Evolutionary conservation across 2,329 filamentous ascomycete genomes (phyloP).

Genomic region (Stemphylium vesicarium): DNA sequence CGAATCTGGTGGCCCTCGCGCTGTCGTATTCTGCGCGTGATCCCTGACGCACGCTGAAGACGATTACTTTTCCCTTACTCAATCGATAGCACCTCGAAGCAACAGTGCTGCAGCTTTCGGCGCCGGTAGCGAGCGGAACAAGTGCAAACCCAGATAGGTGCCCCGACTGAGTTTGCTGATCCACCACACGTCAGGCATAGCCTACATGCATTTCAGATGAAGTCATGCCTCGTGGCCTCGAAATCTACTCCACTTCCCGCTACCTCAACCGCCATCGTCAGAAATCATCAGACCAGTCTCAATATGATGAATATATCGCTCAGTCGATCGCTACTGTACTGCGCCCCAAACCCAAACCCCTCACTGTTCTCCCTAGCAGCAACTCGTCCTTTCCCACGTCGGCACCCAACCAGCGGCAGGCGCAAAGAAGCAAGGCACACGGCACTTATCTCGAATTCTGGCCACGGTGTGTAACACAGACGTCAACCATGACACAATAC

Average conservation of each 20-base stretch:
- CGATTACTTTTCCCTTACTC: not conserved
- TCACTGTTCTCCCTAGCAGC: slow-evolving; percentile 11
- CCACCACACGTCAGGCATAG: slow-evolving; percentile 24
- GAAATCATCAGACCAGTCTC: slow-evolving; percentile 22
- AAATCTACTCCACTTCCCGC: slow-evolving; percentile 15
- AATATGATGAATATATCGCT: slow-evolving; percentile 3
- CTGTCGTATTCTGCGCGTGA: not conserved
- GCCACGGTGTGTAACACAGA: slow-evolving; percentile 17
- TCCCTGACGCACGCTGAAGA: not conserved
- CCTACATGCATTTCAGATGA: slow-evolving; percentile 20
- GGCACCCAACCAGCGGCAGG: slow-evolving; percentile 22
- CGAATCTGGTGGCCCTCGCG: not conserved
- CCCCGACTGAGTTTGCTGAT: slow-evolving; percentile 32
- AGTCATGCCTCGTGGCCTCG: slow-evolving; percentile 30
- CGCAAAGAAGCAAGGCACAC: slow-evolving; percentile 24
- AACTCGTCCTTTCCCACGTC: slow-evolving; percentile 7
- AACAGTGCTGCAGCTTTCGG: slow-evolving; percentile 21
- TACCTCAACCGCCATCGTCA: not conserved
- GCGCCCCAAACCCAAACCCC: not conserved
- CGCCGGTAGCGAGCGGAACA: slow-evolving; percentile 37
- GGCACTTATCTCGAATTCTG: slow-evolving; percentile 14
- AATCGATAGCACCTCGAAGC: slow-evolving; percentile 20
- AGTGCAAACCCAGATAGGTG: slow-evolving; percentile 18
- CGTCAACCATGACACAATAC: slow-evolving; percentile 14
- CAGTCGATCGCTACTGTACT: slow-evolving; percentile 18